Evolutionary conservation across 169 alveolate genomes (phyloP).

Genomic region (Amoebophrya sp.): DNA sequence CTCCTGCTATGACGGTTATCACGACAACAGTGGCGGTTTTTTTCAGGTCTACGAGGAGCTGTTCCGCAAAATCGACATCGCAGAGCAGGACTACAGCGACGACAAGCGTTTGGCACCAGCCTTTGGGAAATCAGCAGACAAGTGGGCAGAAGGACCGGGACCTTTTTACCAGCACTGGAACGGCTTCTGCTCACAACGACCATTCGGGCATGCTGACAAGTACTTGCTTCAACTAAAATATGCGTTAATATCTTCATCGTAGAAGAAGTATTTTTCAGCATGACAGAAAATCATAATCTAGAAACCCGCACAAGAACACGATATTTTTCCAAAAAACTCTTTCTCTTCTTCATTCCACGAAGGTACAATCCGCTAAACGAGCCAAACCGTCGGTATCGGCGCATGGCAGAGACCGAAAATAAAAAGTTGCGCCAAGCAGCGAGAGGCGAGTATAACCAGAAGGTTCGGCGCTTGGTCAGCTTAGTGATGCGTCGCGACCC

Average conservation of each 20-base stretch:
- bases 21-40: background rate
- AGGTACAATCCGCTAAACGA: background rate
- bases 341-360: background rate
- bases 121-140: background rate
- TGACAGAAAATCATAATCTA: too few species aligned
- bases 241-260: background rate
- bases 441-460: conserved; percentile 39
- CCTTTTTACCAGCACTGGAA: background rate
- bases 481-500: background rate
- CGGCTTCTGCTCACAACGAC: background rate
- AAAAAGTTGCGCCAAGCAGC: conserved; percentile 39
- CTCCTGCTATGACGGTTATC: background rate
- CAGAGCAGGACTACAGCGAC: background rate
- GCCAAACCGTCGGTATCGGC: conserved; percentile 35
- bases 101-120: background rate
- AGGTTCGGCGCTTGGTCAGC: conserved; percentile 35
- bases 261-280: background rate
- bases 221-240: too few species aligned
- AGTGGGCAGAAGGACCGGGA: background rate
- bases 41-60: conserved; percentile 1
- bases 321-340: background rate
- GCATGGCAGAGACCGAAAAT: conserved; percentile 37
- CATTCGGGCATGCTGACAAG: conserved; percentile 13
- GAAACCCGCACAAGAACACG: background rate
- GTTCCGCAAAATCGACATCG: background rate